Evolutionary conservation across 495 filamentous ascomycete genomes (phyloP), one percentile per base, ranked within the genome.

Genomic region (Hypoxylon cercidicola): DNA sequence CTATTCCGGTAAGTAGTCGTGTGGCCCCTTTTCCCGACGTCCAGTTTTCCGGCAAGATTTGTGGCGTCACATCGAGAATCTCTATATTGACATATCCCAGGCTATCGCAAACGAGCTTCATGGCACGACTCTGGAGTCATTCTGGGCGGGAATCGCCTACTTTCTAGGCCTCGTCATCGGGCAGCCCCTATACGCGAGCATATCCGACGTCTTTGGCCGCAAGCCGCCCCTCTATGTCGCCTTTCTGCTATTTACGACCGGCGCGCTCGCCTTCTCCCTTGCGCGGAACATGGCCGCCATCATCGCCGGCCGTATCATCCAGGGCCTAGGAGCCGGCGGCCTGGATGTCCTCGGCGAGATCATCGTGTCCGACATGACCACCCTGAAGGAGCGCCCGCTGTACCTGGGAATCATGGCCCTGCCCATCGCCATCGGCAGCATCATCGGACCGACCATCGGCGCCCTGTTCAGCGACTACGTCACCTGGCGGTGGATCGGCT

Each of bases 261-360:
- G 85, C 16, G 89, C 88, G 58, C 77, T 93, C 58, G 79, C 90
- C 35, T 90, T 89, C 50, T 90, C 84, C 1, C 63, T 90, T 28
- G 83, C 89, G 7, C 77, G 76, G 23, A 89, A 82, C 46, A 86
- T 93, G 63, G 78, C 81, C 23, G 88, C 90, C 79, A 78, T 93
- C 41, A 79, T 95, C 46, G 82, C 82, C 2, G 91, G 89, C n/a
- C 79, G 91, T 72, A 82, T 87, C 0, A 76, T 95, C 37, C 91
- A 95, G 71, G 91, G 91, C 51, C 72, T 87, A 15, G 91, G 89
- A n/a, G 90, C 86, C 46, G 91, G 91, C 61, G 91, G 91, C 0
- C 81, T 93, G 30, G 79, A 93, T 12, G 84, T 88, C 16, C 74
- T 95, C 58, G 86, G 87, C 25, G 90, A 92, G 68, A 90, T 95